phyloP scores from a whole-genome alignment of 805 yeast genomes.

The Starmerella apicola region DNA sequence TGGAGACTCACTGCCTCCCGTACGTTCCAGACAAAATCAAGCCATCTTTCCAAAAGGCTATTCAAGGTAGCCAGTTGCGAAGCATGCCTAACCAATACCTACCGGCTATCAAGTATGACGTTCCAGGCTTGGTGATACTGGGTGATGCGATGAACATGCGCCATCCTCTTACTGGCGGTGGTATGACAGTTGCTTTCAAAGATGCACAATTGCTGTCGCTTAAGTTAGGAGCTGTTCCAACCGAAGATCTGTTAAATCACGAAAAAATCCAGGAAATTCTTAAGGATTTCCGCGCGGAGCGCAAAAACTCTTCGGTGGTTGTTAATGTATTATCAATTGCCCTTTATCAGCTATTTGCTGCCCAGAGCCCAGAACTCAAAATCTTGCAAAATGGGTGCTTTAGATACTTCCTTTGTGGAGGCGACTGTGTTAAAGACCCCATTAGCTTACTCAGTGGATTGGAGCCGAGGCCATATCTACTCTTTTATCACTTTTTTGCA shows the following conservation, averaged over 20 bases:
- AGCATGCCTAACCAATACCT: conserved; percentile 91
- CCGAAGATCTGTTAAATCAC: conserved; percentile 44
- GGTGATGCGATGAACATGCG: conserved; percentile 97
- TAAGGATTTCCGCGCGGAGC: conserved; percentile 56
- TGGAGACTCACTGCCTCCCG: conserved; percentile 49
- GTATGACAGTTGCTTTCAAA: conserved; percentile 93
- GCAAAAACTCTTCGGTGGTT: conserved; percentile 72
- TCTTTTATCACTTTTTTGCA: conserved; percentile 76
- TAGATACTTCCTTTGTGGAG: conserved; percentile 73
- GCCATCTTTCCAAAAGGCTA: conserved; percentile 59
- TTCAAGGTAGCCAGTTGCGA: conserved; percentile 47
- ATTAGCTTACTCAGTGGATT: conserved; percentile 74
- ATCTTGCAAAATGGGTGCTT: conserved; percentile 82
- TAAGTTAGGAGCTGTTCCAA: conserved; percentile 42
- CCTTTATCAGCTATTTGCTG: conserved; percentile 79
- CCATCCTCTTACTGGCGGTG: conserved; percentile 97
- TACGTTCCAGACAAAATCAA: conserved; percentile 49
- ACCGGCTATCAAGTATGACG: conserved; percentile 56
- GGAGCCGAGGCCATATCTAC: conserved; percentile 56
- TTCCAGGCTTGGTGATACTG: conserved; percentile 64
- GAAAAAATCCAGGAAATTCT: conserved; percentile 44
- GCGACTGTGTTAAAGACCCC: conserved; percentile 65
- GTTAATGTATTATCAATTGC: conserved; percentile 86
- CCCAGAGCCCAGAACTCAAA: conserved; percentile 51
- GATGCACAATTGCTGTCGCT: conserved; percentile 64